Base-by-base conservation (phyloP, 106 monocot genomes). In the Vanilla planifolia region DNA sequence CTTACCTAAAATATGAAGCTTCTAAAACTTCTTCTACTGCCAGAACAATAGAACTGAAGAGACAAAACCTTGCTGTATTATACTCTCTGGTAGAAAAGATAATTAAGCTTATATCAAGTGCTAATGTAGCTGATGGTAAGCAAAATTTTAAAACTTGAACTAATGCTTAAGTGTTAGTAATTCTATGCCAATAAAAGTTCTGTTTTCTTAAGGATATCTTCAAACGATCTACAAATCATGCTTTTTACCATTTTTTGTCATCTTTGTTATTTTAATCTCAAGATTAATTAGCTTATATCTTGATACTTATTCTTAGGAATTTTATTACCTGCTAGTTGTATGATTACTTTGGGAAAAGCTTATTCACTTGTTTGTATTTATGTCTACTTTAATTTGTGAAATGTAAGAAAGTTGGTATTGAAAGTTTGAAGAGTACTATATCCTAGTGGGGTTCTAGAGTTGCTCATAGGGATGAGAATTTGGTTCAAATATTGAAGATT, bases 81-180 rank as follows among this genome's bases (percentile, higher is more conserved):
- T 91, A 79, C 61, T 84, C 96, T 36, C 61, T 98, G 64, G 71
- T 91, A 64, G 96, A 98, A 78, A 98, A 78, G 64, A 81, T 91
- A 40, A 88, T 98, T 43, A 91, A 81, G 77, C 52, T 98, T 35
- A 75, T 91, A 42, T 87, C 87, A 61, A 61, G 67, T 66, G 35
- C 43, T 48, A 59, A 19, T 70, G 79, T 39, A 4, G 52, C 41
- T 26, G 79, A 82, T 78, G 87, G 87, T 91, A 77, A 15, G 30
- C 33, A 25, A 35, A 19, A 10, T 30, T 51, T 52, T 40, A 45
- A n/a, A n/a, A 8, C 23, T 82, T 48, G 37, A 36, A 28, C 46
- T 69, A 37, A 21, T 15, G n/a, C n/a, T 21, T 14, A 34, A 35
- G 17, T 20, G 10, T 60, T 60, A 39, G 27, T 34, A 4, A 4